phyloP scores from a whole-genome alignment of 148 eudicot genomes.

The Vaccinium corymbosum region DNA sequence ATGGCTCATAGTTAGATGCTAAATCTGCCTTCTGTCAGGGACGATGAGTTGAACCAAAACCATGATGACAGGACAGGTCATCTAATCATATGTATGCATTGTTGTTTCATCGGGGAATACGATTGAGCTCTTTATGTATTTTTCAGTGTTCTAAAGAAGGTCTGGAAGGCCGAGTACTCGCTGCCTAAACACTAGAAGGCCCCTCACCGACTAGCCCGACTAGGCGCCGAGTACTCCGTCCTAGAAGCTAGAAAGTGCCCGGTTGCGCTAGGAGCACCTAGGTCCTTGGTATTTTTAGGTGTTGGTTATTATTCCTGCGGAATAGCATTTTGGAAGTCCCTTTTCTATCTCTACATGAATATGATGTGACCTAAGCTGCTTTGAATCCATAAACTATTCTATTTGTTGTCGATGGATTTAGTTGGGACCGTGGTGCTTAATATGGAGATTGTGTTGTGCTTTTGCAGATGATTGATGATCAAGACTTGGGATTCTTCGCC shows the following conservation, averaged over 20 bases:
- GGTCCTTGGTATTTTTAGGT: neutral
- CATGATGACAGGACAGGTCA: neutral
- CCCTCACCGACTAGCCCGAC: too few species aligned
- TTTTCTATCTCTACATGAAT: neutral
- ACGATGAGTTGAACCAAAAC: neutral
- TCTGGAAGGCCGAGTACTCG: too few species aligned
- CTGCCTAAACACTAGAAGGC: too few species aligned
- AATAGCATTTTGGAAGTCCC: neutral
- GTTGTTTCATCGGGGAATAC: neutral
- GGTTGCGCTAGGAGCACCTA: too few species aligned
- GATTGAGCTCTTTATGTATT: neutral
- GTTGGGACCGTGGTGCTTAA: neutral
- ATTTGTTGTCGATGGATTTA: neutral
- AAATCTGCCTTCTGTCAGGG: neutral
- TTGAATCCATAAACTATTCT: neutral
- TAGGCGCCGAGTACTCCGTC: too few species aligned
- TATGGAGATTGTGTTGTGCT: neutral
- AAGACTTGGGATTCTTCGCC: slow-evolving; percentile 76
- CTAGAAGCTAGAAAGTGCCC: too few species aligned
- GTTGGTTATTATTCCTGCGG: neutral
- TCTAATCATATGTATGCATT: neutral
- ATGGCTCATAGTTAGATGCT: neutral
- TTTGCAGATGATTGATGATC: slow-evolving; percentile 73
- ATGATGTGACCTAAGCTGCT: neutral
- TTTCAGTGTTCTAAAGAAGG: too few species aligned